These are phyloP conservation scores for Penicillium concentricum DNA, from an alignment of 2,329 filamentous ascomycete species.

Conservation along the genomic window DNA sequence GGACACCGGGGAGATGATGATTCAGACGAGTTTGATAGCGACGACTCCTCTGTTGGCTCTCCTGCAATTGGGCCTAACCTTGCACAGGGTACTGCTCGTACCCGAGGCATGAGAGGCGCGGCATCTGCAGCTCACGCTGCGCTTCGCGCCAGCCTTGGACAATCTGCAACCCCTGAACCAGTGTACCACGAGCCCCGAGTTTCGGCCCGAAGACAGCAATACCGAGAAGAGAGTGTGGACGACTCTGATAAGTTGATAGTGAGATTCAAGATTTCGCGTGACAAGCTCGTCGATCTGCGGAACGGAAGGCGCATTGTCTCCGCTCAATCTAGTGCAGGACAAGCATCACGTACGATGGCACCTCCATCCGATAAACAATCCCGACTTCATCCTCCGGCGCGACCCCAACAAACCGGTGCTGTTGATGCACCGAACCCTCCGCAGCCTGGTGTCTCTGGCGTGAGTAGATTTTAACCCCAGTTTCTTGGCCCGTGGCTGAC, in stretches of 20 bases:
- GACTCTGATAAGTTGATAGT: slow-evolving; percentile 70
- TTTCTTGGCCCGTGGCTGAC: slow-evolving; percentile 17
- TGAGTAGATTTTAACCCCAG: slow-evolving; percentile 38
- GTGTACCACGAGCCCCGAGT: slow-evolving; percentile 70
- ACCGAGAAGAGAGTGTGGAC: slow-evolving; percentile 75
- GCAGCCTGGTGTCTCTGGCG: slow-evolving; percentile 43
- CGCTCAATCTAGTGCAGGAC: slow-evolving; percentile 59
- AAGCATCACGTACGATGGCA: slow-evolving; percentile 55
- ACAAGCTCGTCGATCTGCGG: slow-evolving; percentile 55
- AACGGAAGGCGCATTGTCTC: slow-evolving; percentile 21
- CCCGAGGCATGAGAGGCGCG: slow-evolving; percentile 83
- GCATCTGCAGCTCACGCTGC: slow-evolving; percentile 83
- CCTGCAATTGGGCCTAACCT: slow-evolving; percentile 71
- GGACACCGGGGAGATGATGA: slow-evolving; percentile 65
- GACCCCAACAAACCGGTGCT: slow-evolving; percentile 44
- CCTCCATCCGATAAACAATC: slow-evolving; percentile 34
- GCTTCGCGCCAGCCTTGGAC: slow-evolving; percentile 70
- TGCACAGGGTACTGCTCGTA: slow-evolving; percentile 72
- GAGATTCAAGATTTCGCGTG: slow-evolving; percentile 69
- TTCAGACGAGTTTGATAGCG: slow-evolving; percentile 88
- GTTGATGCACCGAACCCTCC: slow-evolving; percentile 46
- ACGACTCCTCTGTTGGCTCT: slow-evolving; percentile 84
- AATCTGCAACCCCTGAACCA: slow-evolving; percentile 86
- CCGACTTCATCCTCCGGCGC: slow-evolving; percentile 28
- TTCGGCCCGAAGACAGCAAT: slow-evolving; percentile 62